Conservation (phyloP, 225 moss, liverwort and hornwort genomes). For the Pseudisothecium myosuroides region DNA sequence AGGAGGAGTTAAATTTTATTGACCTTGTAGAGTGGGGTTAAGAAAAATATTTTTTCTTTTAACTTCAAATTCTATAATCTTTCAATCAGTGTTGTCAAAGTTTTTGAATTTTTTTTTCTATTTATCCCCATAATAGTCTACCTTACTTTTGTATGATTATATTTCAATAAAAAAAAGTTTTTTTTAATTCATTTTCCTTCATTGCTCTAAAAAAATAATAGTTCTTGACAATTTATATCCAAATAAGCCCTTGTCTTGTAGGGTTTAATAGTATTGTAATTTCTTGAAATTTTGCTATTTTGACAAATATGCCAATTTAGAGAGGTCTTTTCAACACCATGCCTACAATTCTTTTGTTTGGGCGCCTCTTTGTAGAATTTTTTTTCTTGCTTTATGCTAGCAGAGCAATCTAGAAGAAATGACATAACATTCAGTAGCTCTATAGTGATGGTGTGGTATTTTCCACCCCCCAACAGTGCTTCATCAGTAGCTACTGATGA, state of each 20-base stretch:
- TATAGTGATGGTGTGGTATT: too few species aligned
- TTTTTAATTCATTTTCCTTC: neutral
- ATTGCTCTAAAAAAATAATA: neutral
- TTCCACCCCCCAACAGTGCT: too few species aligned
- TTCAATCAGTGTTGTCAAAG: accelerated
- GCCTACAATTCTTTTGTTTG: neutral
- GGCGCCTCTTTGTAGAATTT: neutral
- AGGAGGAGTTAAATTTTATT: neutral
- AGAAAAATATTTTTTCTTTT: neutral
- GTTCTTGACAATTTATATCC: neutral
- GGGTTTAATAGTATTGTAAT: neutral
- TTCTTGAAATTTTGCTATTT: neutral
- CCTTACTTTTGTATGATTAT: neutral
- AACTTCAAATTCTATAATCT: neutral
- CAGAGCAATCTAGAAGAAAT: neutral
- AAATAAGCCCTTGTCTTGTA: accelerated
- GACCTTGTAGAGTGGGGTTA: accelerated
- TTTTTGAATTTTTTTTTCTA: neutral
- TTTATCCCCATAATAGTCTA: accelerated
- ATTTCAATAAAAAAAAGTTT: neutral
- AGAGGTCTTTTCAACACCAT: neutral
- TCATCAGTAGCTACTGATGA: too few species aligned
- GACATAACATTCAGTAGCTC: too few species aligned
- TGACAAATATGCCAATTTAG: neutral
- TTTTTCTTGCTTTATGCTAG: neutral